phyloP scores from a whole-genome alignment of 2,329 filamentous ascomycete species.

The Elsinoe fawcettii region DNA sequence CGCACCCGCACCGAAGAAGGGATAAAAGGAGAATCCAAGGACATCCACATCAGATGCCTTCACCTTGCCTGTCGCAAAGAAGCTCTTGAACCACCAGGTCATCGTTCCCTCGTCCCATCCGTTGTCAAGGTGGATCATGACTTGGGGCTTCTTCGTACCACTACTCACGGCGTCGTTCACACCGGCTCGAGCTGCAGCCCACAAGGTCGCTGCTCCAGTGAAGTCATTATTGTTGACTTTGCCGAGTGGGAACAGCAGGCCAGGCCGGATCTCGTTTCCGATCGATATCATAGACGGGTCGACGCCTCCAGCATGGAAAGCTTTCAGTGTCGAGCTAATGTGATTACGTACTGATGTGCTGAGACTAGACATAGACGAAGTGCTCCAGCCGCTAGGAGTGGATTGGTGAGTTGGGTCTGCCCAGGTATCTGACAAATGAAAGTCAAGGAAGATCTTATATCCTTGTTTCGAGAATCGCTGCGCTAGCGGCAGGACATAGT shows the following conservation, averaged over 20 bases:
- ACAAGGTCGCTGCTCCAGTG: slow-evolving; percentile 27
- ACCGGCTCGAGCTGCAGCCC: slow-evolving; percentile 26
- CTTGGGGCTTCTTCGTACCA: slow-evolving; percentile 25
- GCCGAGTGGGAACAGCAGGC: slow-evolving; percentile 31
- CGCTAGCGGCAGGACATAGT: slow-evolving; percentile 30
- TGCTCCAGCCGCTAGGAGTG: slow-evolving; percentile 31
- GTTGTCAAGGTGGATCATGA: slow-evolving; percentile 29
- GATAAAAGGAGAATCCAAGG: slow-evolving; percentile 25
- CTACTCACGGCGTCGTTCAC: slow-evolving; percentile 27
- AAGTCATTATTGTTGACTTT: slow-evolving; percentile 28
- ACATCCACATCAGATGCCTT: slow-evolving; percentile 24
- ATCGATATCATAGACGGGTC: slow-evolving; percentile 34
- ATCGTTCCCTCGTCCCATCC: slow-evolving; percentile 27
- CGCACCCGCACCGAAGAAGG: slow-evolving; percentile 27
- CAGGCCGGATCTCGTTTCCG: slow-evolving; percentile 33
- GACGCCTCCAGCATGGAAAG: slow-evolving; percentile 34
- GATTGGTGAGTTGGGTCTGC: slow-evolving; percentile 32
- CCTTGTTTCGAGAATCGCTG: slow-evolving; percentile 29
- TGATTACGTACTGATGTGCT: slow-evolving; percentile 29
- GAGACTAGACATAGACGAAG: slow-evolving; percentile 29
- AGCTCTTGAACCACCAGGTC: slow-evolving; percentile 26
- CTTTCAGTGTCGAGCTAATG: slow-evolving; percentile 31
- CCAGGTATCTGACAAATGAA: slow-evolving; percentile 27
- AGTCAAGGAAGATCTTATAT: slow-evolving; percentile 33
- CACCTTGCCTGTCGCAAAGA: slow-evolving; percentile 24